Conservation (phyloP, 2,329 filamentous ascomycete genomes). For the Epichloe scottii region DNA sequence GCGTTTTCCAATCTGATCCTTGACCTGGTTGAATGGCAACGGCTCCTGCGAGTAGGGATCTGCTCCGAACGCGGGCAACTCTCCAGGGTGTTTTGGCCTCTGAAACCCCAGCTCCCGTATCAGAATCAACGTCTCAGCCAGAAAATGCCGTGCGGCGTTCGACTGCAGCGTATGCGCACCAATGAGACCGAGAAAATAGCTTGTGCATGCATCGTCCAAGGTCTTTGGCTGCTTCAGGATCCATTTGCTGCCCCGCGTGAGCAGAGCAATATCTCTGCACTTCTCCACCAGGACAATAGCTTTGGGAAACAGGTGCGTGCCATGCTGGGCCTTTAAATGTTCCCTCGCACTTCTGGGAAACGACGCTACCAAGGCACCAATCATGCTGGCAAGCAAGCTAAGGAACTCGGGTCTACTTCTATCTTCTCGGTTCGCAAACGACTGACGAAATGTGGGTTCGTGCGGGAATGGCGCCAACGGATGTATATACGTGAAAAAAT, state of each 20-base stretch:
- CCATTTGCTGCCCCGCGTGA: slow-evolving; percentile 48
- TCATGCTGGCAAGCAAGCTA: slow-evolving; percentile 61
- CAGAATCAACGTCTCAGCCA: slow-evolving; percentile 60
- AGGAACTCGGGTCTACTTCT: slow-evolving; percentile 54
- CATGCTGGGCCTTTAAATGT: slow-evolving; percentile 54
- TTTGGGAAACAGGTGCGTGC: slow-evolving; percentile 52
- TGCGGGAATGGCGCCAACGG: slow-evolving; percentile 68
- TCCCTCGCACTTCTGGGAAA: slow-evolving; percentile 60
- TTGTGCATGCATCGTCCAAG: slow-evolving; percentile 51
- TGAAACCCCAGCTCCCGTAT: slow-evolving; percentile 55
- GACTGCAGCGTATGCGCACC: slow-evolving; percentile 57
- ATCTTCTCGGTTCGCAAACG: slow-evolving; percentile 55
- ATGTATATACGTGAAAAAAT: slow-evolving; percentile 76
- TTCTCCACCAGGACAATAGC: slow-evolving; percentile 58
- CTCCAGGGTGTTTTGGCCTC: slow-evolving; percentile 35
- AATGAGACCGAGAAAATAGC: slow-evolving; percentile 60
- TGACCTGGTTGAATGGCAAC: slow-evolving; percentile 52
- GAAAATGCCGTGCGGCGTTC: slow-evolving; percentile 55
- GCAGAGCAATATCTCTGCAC: slow-evolving; percentile 56
- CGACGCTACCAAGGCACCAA: slow-evolving; percentile 59
- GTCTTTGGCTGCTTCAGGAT: slow-evolving; percentile 34
- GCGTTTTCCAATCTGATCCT: slow-evolving; percentile 60
- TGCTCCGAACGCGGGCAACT: slow-evolving; percentile 27
- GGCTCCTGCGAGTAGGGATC: slow-evolving; percentile 26
- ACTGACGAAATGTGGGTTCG: slow-evolving; percentile 62